Evolutionary conservation across 495 filamentous ascomycete species (phyloP), one percentile per base, ranked within the genome.

Genomic region (Emericellopsis terricola): DNA sequence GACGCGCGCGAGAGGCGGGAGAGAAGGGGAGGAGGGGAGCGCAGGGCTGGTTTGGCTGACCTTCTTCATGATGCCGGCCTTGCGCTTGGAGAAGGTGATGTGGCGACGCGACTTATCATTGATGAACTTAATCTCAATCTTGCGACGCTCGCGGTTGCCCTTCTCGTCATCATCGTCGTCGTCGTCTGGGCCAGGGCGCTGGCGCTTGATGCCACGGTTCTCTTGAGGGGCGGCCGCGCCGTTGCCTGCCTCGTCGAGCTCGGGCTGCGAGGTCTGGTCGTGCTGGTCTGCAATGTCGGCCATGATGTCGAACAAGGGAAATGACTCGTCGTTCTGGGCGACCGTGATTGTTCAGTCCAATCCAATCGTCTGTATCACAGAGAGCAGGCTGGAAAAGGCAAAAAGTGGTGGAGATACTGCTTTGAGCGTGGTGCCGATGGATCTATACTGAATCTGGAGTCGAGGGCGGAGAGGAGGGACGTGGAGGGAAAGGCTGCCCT

Each of bases 61-160:
- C 86, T 99, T 99, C 73, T 99, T 99, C 89, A 99, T 99, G 62
- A 99, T 99, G 49, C 89, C 89, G 38, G 89, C 89, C 71, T 99
- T 99, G 56, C 89, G 85, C 77, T 99, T 99, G 43, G 91, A 96
- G 60, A 99, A 99, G 42, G 89, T 99, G 56, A 99, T 99, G 66
- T 99, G 89, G 37, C 89, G 81, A 65, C 89, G 85, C 63, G 89
- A 96, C 69, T 99, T 99, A 64, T 99, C 89, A 59, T 86, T 85
- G 53, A 99, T 99, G 62, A 99, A 99, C 71, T 99, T 99, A 65
- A 99, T 99, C 64, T 99, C 89, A 48, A 99, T 99, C 76, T 99
- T 99, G 56, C 89, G 71, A 50, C 89, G 76, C 71, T 99, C 89
- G 65, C 89, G 91, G 51, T 85, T 83, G 37, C 82, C 82, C 78